These are phyloP conservation scores for Hygrophila difformis DNA, from an alignment of 257 asterid species.

Conservation along the genomic window DNA sequence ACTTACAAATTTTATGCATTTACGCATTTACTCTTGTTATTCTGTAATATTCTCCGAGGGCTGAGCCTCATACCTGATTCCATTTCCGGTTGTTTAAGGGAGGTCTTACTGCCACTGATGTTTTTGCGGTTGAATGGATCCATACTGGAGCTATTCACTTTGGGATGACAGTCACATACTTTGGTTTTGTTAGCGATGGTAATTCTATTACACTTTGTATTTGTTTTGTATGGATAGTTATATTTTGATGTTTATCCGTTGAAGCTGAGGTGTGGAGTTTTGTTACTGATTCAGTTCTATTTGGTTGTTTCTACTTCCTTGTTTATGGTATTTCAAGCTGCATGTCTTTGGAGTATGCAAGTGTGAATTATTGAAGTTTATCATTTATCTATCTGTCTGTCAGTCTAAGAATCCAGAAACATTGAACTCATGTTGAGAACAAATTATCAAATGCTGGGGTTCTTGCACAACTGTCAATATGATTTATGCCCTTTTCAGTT, in stretches of 20 bases:
- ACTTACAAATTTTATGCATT: no score
- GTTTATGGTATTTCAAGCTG: no score
- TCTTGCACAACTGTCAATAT: neutral
- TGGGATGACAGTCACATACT: slow-evolving; percentile 87
- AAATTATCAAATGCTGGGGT: neutral
- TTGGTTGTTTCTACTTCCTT: no score
- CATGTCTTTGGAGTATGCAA: no score
- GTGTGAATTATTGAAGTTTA: no score
- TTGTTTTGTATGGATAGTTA: neutral
- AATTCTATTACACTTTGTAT: slow-evolving; percentile 18
- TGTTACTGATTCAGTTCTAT: no score
- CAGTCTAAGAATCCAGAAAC: no score
- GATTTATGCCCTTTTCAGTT: neutral
- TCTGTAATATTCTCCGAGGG: neutral
- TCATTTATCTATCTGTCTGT: no score
- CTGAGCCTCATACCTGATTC: neutral
- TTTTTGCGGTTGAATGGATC: slow-evolving; percentile 96
- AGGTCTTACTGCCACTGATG: slow-evolving; percentile 95
- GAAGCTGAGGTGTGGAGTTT: neutral
- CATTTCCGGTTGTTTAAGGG: slow-evolving; percentile 52
- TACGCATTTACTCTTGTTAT: no score
- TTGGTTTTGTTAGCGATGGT: slow-evolving; percentile 95
- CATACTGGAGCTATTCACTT: slow-evolving; percentile 89
- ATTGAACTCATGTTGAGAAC: no score
- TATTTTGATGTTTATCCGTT: neutral